These are phyloP conservation scores for Cercophora scortea DNA, from an alignment of 495 filamentous ascomycete species.

Conservation along the genomic window DNA sequence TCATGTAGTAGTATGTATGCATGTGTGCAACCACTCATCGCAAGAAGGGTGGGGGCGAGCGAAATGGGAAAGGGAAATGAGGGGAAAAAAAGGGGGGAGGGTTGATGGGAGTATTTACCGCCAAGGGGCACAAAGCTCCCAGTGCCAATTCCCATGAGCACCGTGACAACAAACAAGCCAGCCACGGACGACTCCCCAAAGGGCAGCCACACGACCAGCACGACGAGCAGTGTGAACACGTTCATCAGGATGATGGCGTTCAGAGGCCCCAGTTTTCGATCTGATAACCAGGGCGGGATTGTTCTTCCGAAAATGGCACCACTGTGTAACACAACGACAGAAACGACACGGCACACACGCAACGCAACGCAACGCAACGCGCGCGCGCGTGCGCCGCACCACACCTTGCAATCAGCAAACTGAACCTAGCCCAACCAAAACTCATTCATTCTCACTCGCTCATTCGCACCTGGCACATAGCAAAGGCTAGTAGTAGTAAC, in stretches of 20 bases:
- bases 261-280: slow-evolving; percentile 17
- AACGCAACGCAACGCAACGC: too few relatives aligned
- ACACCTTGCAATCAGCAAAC: too few relatives aligned
- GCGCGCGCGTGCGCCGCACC: too few relatives aligned
- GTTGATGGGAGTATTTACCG: slow-evolving; percentile 7
- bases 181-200: slow-evolving; percentile 9
- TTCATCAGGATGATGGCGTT: slow-evolving; percentile 21
- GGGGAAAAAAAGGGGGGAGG: not conserved
- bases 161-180: slow-evolving; percentile 15
- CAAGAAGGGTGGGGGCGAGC: not conserved
- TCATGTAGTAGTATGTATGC: not conserved
- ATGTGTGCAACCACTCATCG: not conserved
- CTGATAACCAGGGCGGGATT: slow-evolving; percentile 17
- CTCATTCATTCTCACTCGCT: too few relatives aligned
- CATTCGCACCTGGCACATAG: too few relatives aligned
- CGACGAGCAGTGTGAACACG: slow-evolving; percentile 14
- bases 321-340: slow-evolving; percentile 2
- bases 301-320: slow-evolving; percentile 21
- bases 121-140: slow-evolving; percentile 23
- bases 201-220: slow-evolving; percentile 17
- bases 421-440: too few relatives aligned
- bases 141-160: slow-evolving; percentile 21
- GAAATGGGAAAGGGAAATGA: not conserved
- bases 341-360: too few relatives aligned
- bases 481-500: not conserved